Percentiles rank a stretch among this genome's conserved stretches.
These are phyloP conservation scores for Guyanaporus albipodus DNA, from an alignment of 768 basidiomycete genomes.

Conservation along the genomic window DNA sequence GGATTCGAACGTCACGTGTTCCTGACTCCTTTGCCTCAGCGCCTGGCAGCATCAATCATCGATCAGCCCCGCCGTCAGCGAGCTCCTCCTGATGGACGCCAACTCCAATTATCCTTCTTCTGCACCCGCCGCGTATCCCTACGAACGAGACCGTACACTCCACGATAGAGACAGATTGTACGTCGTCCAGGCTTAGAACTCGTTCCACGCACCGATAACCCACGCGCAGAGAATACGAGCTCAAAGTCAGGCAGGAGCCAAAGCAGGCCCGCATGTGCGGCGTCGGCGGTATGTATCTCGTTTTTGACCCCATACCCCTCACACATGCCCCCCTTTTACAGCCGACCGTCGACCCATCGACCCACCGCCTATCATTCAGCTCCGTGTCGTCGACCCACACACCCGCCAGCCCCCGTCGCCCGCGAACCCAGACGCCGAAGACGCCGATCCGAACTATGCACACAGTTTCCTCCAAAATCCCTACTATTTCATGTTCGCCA, in stretches of 20 bases:
- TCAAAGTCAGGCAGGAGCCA: constrained; percentile 85
- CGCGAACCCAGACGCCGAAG: constrained; percentile 30
- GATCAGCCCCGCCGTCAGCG: constrained; percentile 16
- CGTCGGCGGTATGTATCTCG: constrained; percentile 66
- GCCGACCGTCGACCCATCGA: constrained; percentile 96
- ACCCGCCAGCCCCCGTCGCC: constrained; percentile 31
- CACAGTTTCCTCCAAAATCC: constrained; percentile 81
- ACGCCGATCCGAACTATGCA: constrained; percentile 40
- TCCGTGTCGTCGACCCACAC: constrained; percentile 74
- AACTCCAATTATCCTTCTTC: constrained; percentile 24
- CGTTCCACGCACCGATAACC: constrained; percentile 2
- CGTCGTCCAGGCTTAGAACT: neutral
- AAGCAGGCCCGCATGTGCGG: constrained; percentile 91
- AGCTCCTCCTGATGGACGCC: constrained; percentile 20
- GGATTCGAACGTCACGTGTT: constrained; percentile 11
- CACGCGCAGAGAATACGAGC: constrained; percentile 73
- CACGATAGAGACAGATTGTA: constrained; percentile 38
- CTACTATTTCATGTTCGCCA: constrained; percentile 95
- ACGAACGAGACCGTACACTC: constrained; percentile 26
- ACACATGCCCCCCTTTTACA: constrained; percentile 33
- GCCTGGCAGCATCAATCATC: constrained; percentile 4
- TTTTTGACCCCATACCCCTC: constrained; percentile 18
- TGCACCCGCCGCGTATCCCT: constrained; percentile 26
- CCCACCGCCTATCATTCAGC: constrained; percentile 95
- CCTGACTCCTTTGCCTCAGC: no score